A percentile compares a stretch with the other conserved stretches of the same genome.
Evolutionary conservation across 2,329 filamentous ascomycete genomes (phyloP).

Genomic region (Orbilia ellipsospora): DNA sequence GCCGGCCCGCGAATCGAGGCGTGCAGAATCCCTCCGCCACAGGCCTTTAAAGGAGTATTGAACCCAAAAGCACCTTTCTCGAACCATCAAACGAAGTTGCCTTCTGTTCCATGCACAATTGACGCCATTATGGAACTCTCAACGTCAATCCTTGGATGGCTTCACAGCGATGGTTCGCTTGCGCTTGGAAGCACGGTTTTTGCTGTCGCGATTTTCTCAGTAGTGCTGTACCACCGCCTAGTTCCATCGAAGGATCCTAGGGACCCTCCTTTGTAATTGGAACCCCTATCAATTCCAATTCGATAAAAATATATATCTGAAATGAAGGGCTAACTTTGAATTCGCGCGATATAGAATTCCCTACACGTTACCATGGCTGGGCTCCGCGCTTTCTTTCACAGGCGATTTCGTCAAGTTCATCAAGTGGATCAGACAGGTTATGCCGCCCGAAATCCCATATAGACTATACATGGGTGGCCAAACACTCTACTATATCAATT

Average conservation of each 20-base stretch:
- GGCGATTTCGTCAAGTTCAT: conserved; percentile 34
- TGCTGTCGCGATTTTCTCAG: conserved; percentile 13
- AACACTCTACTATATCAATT: conserved; percentile 38
- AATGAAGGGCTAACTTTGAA: not conserved
- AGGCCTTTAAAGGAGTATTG: no score
- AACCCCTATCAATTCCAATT: not conserved
- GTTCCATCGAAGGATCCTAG: conserved; percentile 19
- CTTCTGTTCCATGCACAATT: no score
- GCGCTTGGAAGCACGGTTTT: conserved; percentile 27
- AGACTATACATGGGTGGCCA: conserved; percentile 27
- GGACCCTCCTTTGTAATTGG: conserved; percentile 39
- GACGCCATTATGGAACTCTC: conserved; percentile 10
- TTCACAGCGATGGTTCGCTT: conserved; percentile 24
- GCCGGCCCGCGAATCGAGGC: no score
- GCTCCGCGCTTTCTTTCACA: conserved; percentile 38
- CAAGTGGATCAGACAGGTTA: conserved; percentile 33
- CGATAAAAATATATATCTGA: not conserved
- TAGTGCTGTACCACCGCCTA: conserved; percentile 23
- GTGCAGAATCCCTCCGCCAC: no score
- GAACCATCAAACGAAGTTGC: no score
- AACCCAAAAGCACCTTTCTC: no score
- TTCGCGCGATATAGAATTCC: conserved; percentile 22
- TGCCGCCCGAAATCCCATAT: conserved; percentile 37
- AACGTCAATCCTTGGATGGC: conserved; percentile 16
- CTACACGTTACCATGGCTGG: conserved; percentile 44